These are phyloP conservation scores for Sporothrix sp. DNA, from an alignment of 2,329 filamentous ascomycete genomes.

Conservation along the genomic window DNA sequence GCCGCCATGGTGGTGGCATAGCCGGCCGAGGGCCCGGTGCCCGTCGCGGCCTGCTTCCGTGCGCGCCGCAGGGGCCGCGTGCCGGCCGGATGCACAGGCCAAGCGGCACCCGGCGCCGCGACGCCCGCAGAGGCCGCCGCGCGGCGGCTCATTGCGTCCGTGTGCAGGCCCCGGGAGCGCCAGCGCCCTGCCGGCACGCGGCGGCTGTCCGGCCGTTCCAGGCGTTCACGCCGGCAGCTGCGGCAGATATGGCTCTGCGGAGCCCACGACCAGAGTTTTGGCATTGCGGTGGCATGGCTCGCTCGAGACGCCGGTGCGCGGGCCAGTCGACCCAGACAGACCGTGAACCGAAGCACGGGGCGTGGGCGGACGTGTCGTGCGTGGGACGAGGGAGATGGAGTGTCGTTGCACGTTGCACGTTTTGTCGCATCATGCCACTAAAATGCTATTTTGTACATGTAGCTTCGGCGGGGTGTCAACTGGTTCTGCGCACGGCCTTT, in stretches of 20 bases:
- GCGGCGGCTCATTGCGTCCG: slow-evolving; percentile 38
- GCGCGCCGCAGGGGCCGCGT: slow-evolving; percentile 25
- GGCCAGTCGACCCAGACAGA: not conserved
- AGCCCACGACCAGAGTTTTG: slow-evolving; percentile 57
- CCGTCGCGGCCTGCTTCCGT: slow-evolving; percentile 39
- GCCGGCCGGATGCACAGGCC: not conserved
- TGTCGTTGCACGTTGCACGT: not conserved
- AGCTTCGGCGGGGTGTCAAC: not conserved
- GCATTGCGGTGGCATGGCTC: slow-evolving; percentile 45
- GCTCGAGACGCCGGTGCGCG: not conserved
- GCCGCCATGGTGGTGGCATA: slow-evolving; percentile 60
- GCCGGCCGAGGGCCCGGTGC: slow-evolving; percentile 53
- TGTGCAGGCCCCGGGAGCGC: not conserved
- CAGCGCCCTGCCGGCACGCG: slow-evolving; percentile 18
- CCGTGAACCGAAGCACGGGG: not conserved
- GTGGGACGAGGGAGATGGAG: not conserved
- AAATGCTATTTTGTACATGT: not conserved
- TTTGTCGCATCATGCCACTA: slow-evolving; percentile 16
- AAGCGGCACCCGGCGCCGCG: too few relatives aligned
- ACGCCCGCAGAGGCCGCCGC: slow-evolving; percentile 28
- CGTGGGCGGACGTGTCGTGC: not conserved
- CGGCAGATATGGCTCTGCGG: slow-evolving; percentile 55
- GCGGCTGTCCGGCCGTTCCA: slow-evolving; percentile 27
- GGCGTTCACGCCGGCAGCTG: slow-evolving; percentile 49
- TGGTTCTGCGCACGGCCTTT: too few relatives aligned